phyloP scores from a whole-genome alignment of 176 grass and related monocot genomes.

The Triticum monococcum region DNA sequence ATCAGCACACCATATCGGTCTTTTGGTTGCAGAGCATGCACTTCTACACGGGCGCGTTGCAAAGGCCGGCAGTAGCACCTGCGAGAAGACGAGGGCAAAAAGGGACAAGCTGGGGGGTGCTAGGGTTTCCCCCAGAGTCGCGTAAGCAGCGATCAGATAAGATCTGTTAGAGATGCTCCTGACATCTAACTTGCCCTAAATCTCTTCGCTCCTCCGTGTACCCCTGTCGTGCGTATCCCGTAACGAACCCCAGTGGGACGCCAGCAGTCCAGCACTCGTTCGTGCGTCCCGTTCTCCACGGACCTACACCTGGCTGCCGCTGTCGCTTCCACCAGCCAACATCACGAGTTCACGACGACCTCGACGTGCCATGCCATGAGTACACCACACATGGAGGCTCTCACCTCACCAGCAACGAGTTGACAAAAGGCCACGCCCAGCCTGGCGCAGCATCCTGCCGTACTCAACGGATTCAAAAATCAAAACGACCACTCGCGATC shows the following conservation, averaged over 20 bases:
- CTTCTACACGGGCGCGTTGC: too few species aligned
- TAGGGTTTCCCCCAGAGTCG: too few species aligned
- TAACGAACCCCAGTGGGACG: neutral
- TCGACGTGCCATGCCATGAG: constrained; percentile 1
- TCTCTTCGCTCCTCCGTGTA: too few species aligned
- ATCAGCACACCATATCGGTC: too few species aligned
- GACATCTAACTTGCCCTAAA: too few species aligned
- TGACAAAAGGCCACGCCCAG: neutral
- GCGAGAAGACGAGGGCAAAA: too few species aligned
- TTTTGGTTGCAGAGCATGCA: too few species aligned
- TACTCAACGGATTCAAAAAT: neutral
- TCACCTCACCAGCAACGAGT: neutral
- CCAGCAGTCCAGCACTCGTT: neutral
- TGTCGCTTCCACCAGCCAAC: neutral
- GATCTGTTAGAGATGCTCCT: too few species aligned
- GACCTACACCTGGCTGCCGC: neutral
- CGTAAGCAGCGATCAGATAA: too few species aligned
- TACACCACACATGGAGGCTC: neutral
- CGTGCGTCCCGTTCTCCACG: neutral
- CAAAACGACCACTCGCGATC: neutral
- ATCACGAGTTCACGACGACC: neutral
- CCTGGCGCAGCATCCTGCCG: neutral
- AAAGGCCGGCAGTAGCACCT: too few species aligned
- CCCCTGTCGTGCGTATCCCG: too few species aligned
- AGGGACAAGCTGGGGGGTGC: too few species aligned